Evolutionary conservation across 192 early-diverging fungal genomes (phyloP), one percentile per base, ranked within the genome.

Genomic region (Entomortierella chlamydospora): DNA sequence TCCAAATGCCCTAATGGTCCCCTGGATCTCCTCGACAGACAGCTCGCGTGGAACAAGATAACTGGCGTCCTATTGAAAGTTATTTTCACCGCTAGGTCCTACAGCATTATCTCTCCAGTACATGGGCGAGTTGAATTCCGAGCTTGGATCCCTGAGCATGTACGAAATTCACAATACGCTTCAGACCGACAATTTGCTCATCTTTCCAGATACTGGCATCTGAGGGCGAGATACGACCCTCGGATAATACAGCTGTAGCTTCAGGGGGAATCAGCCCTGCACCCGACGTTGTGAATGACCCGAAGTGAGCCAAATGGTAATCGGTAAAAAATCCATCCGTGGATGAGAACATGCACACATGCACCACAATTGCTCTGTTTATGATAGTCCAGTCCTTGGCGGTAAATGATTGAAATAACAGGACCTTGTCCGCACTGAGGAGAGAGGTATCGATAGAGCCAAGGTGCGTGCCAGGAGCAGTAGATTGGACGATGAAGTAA

Each of bases 161-260:
- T 26, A 85, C 79, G 76, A 90, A 87, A 45, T 87, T 69, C 8
- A 85, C 88, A 25, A 95, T 83, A 3, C 83, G 81, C 45, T 83
- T 85, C 15, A 92, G 72, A 30, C 84, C 82, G 0, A 74, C 82
- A 11, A 93, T 86, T 30, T 97, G 95, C 18, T 88, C 91, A 76
- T 95, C 93, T 11, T 87, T 85, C 92, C 93, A 96, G 34, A 98
- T 66, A 18, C 97, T 95, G 17, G 87, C 72, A 77, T 93, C 91
- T 52, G 86, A 61, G 9, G 95, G 92, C 6, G 92, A 84, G 57
- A 95, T 93, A 22, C 95, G 89, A 31, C 94, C 96, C 11, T 91
- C 87, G 18, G 64, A 42, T 6, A 43, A 15, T 4, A 97, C 94
- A 11, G 85, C 93, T 0, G 91, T 88, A 11, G 92, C 91, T 70